A percentile compares a stretch with the other conserved stretches of the same genome.
phyloP scores from a whole-genome alignment of 2,329 filamentous ascomycete genomes.

The Botrytis hyacinthi region DNA sequence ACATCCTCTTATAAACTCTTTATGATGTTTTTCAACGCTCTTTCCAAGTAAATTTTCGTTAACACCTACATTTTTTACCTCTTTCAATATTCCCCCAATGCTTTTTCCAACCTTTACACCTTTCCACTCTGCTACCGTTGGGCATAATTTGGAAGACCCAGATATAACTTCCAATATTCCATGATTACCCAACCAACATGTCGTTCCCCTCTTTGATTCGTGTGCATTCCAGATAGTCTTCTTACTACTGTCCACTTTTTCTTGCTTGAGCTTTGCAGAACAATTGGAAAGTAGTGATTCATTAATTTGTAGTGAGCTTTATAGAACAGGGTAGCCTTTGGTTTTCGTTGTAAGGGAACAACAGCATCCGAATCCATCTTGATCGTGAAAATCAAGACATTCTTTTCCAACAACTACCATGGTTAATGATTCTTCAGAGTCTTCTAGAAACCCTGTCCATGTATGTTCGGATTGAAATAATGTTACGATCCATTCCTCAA shows the following conservation, averaged over 20 bases:
- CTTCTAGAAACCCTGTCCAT: conserved; percentile 24
- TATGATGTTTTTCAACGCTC: conserved; percentile 18
- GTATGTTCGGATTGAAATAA: conserved; percentile 12
- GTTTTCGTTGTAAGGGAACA: background rate
- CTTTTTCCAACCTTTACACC: background rate
- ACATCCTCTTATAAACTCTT: conserved; percentile 20
- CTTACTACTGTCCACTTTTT: background rate
- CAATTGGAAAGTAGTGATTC: conserved; percentile 6
- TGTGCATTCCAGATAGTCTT: conserved; percentile 6
- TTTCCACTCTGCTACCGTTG: conserved; percentile 4
- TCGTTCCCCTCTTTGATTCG: background rate
- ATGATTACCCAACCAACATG: background rate
- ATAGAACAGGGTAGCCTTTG: background rate
- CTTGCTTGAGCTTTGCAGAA: background rate
- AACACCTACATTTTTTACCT: conserved; percentile 21
- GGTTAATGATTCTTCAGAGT: conserved; percentile 23
- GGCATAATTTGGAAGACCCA: background rate
- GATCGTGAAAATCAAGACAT: conserved; percentile 24
- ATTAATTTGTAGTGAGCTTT: conserved; percentile 12
- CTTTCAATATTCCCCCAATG: conserved; percentile 6
- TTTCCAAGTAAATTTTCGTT: conserved; percentile 20
- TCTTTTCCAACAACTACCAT: conserved; percentile 22
- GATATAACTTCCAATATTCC: conserved; percentile 5
- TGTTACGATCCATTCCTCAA: conserved; percentile 15
- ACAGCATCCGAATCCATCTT: conserved; percentile 15